phyloP scores from a whole-genome alignment of 345 rosid genomes.

The Eucalyptus regnans region DNA sequence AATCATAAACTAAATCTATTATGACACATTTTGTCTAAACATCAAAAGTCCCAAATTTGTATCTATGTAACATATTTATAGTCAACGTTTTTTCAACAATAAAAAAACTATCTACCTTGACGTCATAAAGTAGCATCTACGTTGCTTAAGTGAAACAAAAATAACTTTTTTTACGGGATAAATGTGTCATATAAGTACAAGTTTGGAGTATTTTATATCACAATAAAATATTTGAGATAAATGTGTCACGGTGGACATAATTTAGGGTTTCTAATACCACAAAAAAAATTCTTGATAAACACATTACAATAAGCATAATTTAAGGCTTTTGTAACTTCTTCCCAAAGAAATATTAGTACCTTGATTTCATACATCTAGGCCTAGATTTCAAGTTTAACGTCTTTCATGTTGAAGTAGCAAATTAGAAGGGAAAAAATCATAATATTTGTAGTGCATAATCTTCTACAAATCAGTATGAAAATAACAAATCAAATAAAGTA shows the following conservation, averaged over 20 bases:
- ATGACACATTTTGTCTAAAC: not conserved
- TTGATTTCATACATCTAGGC: not conserved
- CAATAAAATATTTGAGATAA: not conserved
- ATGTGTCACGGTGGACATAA: rapidly evolving
- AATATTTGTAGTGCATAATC: too few relatives aligned
- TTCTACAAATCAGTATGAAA: too few relatives aligned
- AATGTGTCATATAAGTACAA: not conserved
- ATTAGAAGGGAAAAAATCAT: too few relatives aligned
- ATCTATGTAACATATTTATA: not conserved
- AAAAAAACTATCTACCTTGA: not conserved
- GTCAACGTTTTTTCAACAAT: not conserved
- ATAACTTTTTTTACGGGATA: not conserved
- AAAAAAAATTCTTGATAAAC: not conserved
- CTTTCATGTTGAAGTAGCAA: not conserved
- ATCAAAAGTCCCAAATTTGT: not conserved
- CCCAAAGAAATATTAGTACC: not conserved
- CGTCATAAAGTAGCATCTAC: rapidly evolving
- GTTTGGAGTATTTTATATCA: not conserved
- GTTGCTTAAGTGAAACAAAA: not conserved
- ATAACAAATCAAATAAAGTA: too few relatives aligned
- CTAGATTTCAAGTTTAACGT: not conserved
- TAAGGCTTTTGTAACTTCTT: not conserved
- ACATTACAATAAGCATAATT: not conserved
- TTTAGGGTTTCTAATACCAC: not conserved
- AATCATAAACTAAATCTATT: rapidly evolving